Evolutionary conservation across 306 rosid genomes (phyloP).

Genomic region (Cicer arietinum): DNA sequence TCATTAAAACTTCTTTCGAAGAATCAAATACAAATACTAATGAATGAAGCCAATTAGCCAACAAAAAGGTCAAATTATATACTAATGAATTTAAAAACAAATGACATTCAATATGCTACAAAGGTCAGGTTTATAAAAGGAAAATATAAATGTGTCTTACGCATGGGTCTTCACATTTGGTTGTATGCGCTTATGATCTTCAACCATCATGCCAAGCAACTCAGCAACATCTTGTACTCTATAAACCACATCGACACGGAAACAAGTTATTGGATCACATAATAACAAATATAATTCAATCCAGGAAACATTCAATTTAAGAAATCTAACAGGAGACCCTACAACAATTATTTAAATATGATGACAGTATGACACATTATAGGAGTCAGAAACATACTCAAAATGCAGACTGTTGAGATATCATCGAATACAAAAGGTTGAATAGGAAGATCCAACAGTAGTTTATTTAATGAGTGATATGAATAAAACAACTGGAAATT

Average conservation of each 20-base stretch:
- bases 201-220: slow-evolving; percentile 97
- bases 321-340: slow-evolving; percentile 20
- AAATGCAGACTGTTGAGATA: slow-evolving; percentile 34
- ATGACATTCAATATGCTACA: slow-evolving; percentile 32
- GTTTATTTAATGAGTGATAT: not conserved
- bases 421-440: slow-evolving; percentile 17
- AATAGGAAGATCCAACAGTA: not conserved
- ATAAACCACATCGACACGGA: slow-evolving; percentile 43
- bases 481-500: too few relatives aligned
- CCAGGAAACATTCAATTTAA: slow-evolving; percentile 34
- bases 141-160: slow-evolving; percentile 57
- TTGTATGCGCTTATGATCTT: slow-evolving; percentile 87
- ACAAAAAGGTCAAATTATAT: slow-evolving; percentile 13
- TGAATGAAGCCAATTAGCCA: not conserved
- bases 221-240: slow-evolving; percentile 99
- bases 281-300: slow-evolving; percentile 29
- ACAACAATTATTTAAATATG: slow-evolving; percentile 14
- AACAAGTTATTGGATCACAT: slow-evolving; percentile 35
- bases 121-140: slow-evolving; percentile 6
- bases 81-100: slow-evolving; percentile 7
- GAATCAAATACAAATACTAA: not conserved
- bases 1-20: slow-evolving; percentile 27
- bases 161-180: slow-evolving; percentile 88
- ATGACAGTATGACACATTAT: not conserved
- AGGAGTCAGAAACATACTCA: slow-evolving; percentile 27